A percentile compares a stretch with the other conserved stretches of the same genome.
Evolutionary conservation across 345 rosid genomes (phyloP).

Genomic region (Eucalyptus tenuipes): DNA sequence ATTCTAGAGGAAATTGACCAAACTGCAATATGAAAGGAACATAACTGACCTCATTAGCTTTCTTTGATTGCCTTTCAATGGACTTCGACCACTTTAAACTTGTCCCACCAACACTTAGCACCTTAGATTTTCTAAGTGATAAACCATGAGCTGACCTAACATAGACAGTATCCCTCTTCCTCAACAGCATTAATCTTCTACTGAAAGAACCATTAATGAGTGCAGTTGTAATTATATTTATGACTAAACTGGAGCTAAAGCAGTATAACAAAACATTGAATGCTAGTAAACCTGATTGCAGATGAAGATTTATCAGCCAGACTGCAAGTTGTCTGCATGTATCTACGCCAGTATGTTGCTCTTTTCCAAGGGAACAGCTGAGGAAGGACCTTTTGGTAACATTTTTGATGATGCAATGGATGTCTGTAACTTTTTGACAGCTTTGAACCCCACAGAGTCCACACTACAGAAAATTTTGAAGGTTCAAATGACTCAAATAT

Average conservation of each 20-base stretch:
- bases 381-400: conserved; percentile 39
- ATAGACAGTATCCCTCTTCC: conserved; percentile 74
- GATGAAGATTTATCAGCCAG: conserved; percentile 30
- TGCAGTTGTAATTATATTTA: neutral
- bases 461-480: conserved; percentile 58
- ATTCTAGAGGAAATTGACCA: neutral
- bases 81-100: conserved; percentile 97
- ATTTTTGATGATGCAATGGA: conserved; percentile 10
- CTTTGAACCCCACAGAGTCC: conserved; percentile 48
- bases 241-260: neutral
- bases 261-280: conserved; percentile 9
- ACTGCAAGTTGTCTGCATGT: conserved; percentile 23
- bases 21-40: neutral
- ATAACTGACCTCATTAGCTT: conserved; percentile 73
- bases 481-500: conserved; percentile 10
- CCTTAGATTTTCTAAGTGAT: conserved; percentile 85
- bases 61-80: conserved; percentile 68
- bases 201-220: conserved; percentile 20
- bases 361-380: conserved; percentile 89
- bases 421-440: conserved; percentile 13
- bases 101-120: conserved; percentile 76
- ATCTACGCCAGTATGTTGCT: conserved; percentile 49
- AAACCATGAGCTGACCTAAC: conserved; percentile 77
- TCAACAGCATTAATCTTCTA: conserved; percentile 48
- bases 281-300: conserved; percentile 41